These are phyloP conservation scores for Suillus variegatus DNA, from an alignment of 768 basidiomycete genomes.

Conservation along the genomic window DNA sequence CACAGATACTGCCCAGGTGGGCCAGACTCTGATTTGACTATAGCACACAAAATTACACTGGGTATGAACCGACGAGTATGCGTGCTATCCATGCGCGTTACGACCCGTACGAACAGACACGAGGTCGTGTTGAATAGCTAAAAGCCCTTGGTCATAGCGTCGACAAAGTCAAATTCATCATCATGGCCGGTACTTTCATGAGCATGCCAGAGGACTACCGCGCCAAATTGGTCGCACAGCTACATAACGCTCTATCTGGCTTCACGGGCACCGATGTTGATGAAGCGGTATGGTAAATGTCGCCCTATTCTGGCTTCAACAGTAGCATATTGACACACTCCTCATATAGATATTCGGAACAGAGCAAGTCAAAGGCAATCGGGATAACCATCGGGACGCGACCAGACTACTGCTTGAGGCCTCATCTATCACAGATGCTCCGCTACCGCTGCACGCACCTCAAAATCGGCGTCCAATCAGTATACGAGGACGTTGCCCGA, in stretches of 20 bases:
- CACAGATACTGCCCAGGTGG: conserved; percentile 95
- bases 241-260: conserved; percentile 96
- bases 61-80: conserved; percentile 98
- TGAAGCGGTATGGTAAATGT: conserved; percentile 80
- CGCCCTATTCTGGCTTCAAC: neutral
- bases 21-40: conserved; percentile 99
- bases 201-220: conserved; percentile 98
- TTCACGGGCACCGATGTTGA: conserved; percentile 93
- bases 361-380: conserved; percentile 97
- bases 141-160: conserved; percentile 96
- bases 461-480: conserved; percentile 98
- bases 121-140: conserved; percentile 93
- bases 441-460: conserved; percentile 98
- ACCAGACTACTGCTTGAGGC: conserved; percentile 96
- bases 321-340: too few species aligned
- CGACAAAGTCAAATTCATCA: conserved; percentile 93
- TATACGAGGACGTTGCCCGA: conserved; percentile 98
- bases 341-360: conserved; percentile 81
- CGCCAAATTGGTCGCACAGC: conserved; percentile 88
- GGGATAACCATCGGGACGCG: conserved; percentile 99
- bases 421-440: conserved; percentile 98
- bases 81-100: conserved; percentile 95
- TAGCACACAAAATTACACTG: conserved; percentile 95
- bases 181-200: conserved; percentile 99
- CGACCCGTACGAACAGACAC: conserved; percentile 97